Conservation (phyloP, 441 rosid genomes). For the Populus tomentosa region DNA sequence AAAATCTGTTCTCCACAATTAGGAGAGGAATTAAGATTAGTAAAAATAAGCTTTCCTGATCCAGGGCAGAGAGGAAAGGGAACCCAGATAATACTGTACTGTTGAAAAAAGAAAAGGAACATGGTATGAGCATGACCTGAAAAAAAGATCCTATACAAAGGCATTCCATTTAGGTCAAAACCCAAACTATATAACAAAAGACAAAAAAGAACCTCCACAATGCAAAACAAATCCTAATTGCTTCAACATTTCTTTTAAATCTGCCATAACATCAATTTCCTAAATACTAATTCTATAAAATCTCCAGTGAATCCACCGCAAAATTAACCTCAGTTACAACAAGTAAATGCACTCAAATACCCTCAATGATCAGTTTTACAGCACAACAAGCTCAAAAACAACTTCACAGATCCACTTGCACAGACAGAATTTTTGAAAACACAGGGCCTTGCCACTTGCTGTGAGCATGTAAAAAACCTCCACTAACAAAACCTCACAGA, state of each 20-base stretch:
- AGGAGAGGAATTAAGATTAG: conserved; percentile 7
- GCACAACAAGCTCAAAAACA: not conserved
- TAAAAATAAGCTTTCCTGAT: not conserved
- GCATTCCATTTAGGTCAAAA: not conserved
- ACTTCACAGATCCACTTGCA: not conserved
- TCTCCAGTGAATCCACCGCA: too few relatives aligned
- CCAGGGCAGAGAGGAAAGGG: not conserved
- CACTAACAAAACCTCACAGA: not conserved
- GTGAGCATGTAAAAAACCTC: too few relatives aligned
- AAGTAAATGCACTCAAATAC: too few relatives aligned
- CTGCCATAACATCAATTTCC: too few relatives aligned
- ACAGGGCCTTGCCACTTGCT: too few relatives aligned
- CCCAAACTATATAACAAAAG: not conserved
- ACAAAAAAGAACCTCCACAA: too few relatives aligned
- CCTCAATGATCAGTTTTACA: too few relatives aligned
- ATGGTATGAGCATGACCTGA: not conserved
- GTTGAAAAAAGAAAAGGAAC: not conserved
- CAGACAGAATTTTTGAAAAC: too few relatives aligned
- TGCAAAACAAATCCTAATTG: too few relatives aligned
- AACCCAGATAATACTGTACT: not conserved
- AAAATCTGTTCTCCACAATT: conserved; percentile 33
- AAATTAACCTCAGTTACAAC: too few relatives aligned
- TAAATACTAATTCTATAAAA: too few relatives aligned
- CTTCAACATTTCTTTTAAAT: too few relatives aligned
- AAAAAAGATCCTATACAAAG: not conserved